Evolutionary conservation across 164 flowering plant genomes (phyloP), one percentile per base, ranked within the genome.

Genomic region (Annona squamosa): DNA sequence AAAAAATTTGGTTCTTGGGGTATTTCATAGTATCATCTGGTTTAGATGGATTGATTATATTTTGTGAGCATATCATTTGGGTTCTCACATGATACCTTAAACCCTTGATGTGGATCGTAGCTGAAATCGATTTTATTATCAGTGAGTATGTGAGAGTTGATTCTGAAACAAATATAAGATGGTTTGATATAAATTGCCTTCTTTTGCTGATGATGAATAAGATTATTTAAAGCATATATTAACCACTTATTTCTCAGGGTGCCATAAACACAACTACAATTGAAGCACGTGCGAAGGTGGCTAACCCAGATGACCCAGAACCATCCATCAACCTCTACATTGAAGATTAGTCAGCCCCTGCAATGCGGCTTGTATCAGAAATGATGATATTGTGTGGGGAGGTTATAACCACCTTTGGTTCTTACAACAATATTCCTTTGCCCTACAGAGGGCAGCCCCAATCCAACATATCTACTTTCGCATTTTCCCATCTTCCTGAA

Each of bases 321-420:
- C 97, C 99, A 42, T 65, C 71, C 61, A 95, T 95, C 79, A 92
- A 84, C 80, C 85, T 92, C 19, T 95, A 95, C 85, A 96, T 95
- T 48, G 99, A 91, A 83, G 81, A 92, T 75, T 96, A 92, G 78
- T 87, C 93, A 45, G 91, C 88, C 62, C 92, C 96, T 69, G 93
- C 99, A 48, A 90, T 95, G 98, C 87, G 97, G 70, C 92, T 95
- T 81, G 99, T 95, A 68, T 81, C 92, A 44, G 99, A 95, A 82
- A 92, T 95, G 93, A 95, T 95, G 99, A 81, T 95, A 73, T 89
- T 95, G 9, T 95, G 99, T 80, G 98, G 99, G 71, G 99, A 95
- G 82, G 89, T 75, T 75, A 75, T 95, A 65, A 97, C 99, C 41
- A 84, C 89, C 12, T 89, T 77, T 86, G 99, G 99, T 52, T 91